Base-by-base conservation (phyloP, 495 filamentous ascomycete genomes). In the Aspergillus sparsus region DNA sequence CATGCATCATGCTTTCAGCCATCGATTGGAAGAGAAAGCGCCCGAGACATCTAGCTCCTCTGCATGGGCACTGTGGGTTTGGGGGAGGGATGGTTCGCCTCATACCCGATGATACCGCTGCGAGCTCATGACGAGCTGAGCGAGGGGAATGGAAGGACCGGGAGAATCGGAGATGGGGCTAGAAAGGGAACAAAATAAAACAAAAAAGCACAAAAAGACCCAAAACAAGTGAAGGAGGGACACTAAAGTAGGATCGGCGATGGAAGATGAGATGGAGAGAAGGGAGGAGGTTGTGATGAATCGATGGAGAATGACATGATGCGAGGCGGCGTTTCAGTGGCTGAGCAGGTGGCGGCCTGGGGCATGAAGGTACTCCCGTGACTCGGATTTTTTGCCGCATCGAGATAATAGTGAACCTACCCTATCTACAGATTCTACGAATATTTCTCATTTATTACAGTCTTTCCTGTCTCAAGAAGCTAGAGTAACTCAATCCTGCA, bases 21-120 rank as follows among this genome's bases (percentile, higher is more conserved):
- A 3, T n/a, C 45, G 13, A 44, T 27, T 18, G n/a, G 31, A 27
- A 55, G 52, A 44, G 31, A 36, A 16, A 50, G 21, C 37, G n/a
- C 21, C 21, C n/a, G n/a, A 6, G 12, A 8, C 50, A 32, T 9
- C 33, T 15, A 37, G 33, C 11, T 16, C 15, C 16, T 51, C 49
- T 37, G 33, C 10, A n/a, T 7, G 21, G 7, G 12, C n/a, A 15
- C 52, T 12, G n/a, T 9, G 21, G 10, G 15, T 5, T 41, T 7
- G 32, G 21, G 7, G 35, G 21, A 50, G 8, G 12, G 21, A 7
- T 32, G 62, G 46, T 27, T 27, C 54, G 21, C 55, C 16, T 77
- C 87, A 58, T 83, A 94, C 91, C 82, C 90, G 81, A 75, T 93
- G 88, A 76, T 97, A 97, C 59, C 89, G 86, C 78, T 91, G 89